These are phyloP conservation scores for Diaporthe citri DNA, from an alignment of 2,329 filamentous ascomycete species.

Conservation along the genomic window DNA sequence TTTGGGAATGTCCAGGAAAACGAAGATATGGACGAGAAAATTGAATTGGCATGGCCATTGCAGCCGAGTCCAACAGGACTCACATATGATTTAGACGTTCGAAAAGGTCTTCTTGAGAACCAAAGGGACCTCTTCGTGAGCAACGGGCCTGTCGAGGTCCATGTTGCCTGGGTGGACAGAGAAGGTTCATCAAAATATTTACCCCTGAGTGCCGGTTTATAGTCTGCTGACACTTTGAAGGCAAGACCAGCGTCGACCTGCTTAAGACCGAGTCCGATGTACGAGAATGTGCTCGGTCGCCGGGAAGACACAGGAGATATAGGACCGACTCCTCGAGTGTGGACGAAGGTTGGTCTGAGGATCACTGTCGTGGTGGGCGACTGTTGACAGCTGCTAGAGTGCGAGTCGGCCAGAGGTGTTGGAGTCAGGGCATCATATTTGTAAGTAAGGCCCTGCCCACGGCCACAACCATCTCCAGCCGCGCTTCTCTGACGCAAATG, in stretches of 20 bases:
- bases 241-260: neutral
- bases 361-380: neutral
- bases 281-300: neutral
- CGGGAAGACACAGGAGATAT: neutral
- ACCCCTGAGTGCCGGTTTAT: neutral
- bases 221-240: neutral
- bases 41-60: neutral
- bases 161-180: neutral
- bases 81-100: neutral
- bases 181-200: neutral
- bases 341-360: neutral
- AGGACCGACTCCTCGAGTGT: neutral
- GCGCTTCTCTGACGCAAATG: neutral
- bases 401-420: neutral
- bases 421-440: neutral
- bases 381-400: neutral
- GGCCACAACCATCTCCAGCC: neutral
- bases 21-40: neutral
- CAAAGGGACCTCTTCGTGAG: neutral
- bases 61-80: neutral
- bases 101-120: neutral
- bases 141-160: neutral
- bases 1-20: neutral
- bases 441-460: neutral
- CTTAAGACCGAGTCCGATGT: neutral